These are phyloP conservation scores for Astrephomene gubernaculifera DNA, from an alignment of 139 green algal genomes.

Conservation along the genomic window DNA sequence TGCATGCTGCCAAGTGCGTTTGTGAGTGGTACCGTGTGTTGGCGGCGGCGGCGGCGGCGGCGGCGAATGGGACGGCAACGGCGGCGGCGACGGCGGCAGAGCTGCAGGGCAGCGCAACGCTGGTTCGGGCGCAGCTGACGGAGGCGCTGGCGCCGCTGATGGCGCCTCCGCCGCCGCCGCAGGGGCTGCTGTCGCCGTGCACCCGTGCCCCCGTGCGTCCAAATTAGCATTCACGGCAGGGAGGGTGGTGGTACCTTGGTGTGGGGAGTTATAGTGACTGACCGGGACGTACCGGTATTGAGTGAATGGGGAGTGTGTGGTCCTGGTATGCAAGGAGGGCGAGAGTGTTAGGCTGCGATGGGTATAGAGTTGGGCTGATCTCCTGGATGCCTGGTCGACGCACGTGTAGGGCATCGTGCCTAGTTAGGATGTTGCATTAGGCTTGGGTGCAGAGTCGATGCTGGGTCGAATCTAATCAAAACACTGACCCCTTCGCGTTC, in stretches of 20 bases:
- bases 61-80: background rate
- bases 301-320: no score
- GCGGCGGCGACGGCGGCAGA: conserved; percentile 4
- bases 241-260: background rate
- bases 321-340: background rate
- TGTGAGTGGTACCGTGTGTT: conserved; percentile 17
- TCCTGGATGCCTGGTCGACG: background rate
- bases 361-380: background rate
- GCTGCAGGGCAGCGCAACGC: conserved; percentile 10
- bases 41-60: background rate
- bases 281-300: no score
- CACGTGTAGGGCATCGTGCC: no score
- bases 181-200: background rate
- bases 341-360: background rate
- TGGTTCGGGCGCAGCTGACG: conserved; percentile 3
- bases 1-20: conserved; percentile 15
- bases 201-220: background rate
- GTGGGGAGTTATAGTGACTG: no score
- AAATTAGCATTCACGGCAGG: background rate
- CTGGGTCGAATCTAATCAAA: no score
- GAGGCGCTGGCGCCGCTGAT: conserved; percentile 22
- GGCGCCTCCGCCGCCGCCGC: no score
- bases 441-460: no score
- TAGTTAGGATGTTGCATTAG: no score
- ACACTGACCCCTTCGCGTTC: no score